Base-by-base conservation (phyloP, 2,329 filamentous ascomycete species). In the Xylariaceae sp. region DNA sequence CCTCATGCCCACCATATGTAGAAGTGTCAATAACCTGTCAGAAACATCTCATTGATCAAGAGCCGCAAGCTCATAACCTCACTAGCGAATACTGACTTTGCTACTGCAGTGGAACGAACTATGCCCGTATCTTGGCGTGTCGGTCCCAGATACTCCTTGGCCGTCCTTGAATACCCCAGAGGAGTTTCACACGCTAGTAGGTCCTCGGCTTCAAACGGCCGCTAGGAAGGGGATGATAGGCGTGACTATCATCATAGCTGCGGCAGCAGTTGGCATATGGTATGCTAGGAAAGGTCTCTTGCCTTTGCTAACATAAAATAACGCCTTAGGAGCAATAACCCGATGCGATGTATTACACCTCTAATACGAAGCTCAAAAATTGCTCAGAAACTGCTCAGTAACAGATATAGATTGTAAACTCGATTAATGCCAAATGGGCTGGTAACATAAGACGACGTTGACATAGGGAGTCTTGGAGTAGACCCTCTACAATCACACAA, bases 181-280 rank as follows among this genome's bases (percentile, higher is more conserved):
- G 14, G 64, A 68, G 37, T 71, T 69, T 29, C 49, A 62, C 17
- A 16, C 53, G 9, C n/a, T 62, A 9, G 12, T 40, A 3, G 26
- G 5, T 0, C 71, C 72, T 0, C 68, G 65, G 26, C 53, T 69
- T 0, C 63, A 69, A 19, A 62, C 52, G 0, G 70, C 71, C 37
- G 63, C 71, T 0, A 68, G 46, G 36, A 75, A 74, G 7, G 62
- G 62, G 12, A 40, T 69, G 11, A 48, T 59, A 11, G 44, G 60
- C 4, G 49, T 65, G 8, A 51, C 59, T 6, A 61, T 64, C 6
- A 62, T 67, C 7, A n/a, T 63, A 41, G 61, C 62, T n/a, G 4
- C 64, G 21, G 34, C 56, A 19, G 62, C 60, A n/a, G 54, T 48
- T 14, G 63, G 62, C 11, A 23, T 66, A 21, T 69, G 62, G 63